phyloP scores from a whole-genome alignment of 83 land plant genomes.

The Picea abies region DNA sequence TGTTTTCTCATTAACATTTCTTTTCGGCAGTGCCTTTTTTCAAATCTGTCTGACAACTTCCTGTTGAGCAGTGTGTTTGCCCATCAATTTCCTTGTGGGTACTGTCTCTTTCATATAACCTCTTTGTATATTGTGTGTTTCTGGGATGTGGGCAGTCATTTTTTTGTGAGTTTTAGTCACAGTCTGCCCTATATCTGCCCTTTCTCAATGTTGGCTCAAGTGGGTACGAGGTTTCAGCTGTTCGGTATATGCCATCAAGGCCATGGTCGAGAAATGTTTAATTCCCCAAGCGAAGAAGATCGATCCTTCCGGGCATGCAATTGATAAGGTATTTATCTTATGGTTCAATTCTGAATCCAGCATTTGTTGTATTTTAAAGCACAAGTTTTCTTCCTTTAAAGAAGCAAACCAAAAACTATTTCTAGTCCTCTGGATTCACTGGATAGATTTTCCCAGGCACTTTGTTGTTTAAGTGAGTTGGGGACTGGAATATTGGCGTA shows the following conservation, averaged over 20 bases:
- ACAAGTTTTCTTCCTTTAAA: background rate
- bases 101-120: background rate
- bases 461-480: too few relatives aligned
- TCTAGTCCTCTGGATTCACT: constrained; percentile 1
- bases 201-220: background rate
- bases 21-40: constrained; percentile 4
- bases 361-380: background rate
- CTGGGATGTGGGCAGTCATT: background rate
- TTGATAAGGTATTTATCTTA: constrained; percentile 4
- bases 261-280: too few relatives aligned
- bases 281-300: background rate
- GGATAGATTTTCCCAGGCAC: background rate
- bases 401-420: background rate
- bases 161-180: background rate
- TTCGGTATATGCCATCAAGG: background rate
- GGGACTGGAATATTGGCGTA: background rate
- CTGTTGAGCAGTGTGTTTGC: background rate
- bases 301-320: background rate
- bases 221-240: background rate
- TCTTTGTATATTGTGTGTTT: background rate
- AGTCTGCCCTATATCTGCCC: background rate
- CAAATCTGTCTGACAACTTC: constrained; percentile 1
- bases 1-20: background rate
- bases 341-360: background rate
- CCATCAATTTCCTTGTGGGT: background rate